These are phyloP conservation scores for Obelidium mucronatum DNA, from an alignment of 192 early-diverging fungal genomes.

Conservation along the genomic window DNA sequence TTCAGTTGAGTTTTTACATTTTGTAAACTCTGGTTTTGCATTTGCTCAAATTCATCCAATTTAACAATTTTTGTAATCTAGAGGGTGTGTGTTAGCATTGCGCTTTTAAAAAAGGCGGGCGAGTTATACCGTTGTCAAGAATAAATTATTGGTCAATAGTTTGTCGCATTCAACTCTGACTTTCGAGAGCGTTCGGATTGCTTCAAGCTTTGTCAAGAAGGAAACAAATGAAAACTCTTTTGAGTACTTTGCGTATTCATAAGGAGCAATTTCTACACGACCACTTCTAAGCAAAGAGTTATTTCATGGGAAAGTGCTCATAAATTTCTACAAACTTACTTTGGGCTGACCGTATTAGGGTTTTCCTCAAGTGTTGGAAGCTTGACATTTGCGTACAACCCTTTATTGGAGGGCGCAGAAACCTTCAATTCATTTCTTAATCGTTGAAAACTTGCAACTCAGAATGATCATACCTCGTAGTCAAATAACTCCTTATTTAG, in stretches of 20 bases:
- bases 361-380: slow-evolving; percentile 9
- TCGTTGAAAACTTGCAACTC: neutral
- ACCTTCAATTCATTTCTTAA: slow-evolving; percentile 3
- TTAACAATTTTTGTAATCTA: slow-evolving; percentile 61
- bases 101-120: neutral
- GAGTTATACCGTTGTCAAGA: slow-evolving; percentile 23
- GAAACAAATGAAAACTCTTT: slow-evolving; percentile 58
- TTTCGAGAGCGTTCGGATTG: slow-evolving; percentile 57
- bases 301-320: neutral
- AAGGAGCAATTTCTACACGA: slow-evolving; percentile 38
- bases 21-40: slow-evolving; percentile 58
- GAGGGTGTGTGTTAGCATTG: neutral
- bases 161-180: slow-evolving; percentile 63
- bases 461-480: slow-evolving; percentile 44
- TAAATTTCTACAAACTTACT: neutral
- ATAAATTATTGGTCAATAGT: slow-evolving; percentile 45
- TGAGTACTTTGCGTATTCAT: slow-evolving; percentile 49
- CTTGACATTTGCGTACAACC: slow-evolving; percentile 2
- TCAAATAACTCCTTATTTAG: slow-evolving; percentile 62
- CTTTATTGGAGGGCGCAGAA: slow-evolving; percentile 1
- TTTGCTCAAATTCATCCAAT: slow-evolving; percentile 67
- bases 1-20: slow-evolving; percentile 58
- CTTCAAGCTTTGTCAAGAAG: slow-evolving; percentile 63
- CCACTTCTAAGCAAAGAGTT: slow-evolving; percentile 14
- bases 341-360: neutral